phyloP scores from a whole-genome alignment of 2,329 filamentous ascomycete species.

The Microascus cirrosus region DNA sequence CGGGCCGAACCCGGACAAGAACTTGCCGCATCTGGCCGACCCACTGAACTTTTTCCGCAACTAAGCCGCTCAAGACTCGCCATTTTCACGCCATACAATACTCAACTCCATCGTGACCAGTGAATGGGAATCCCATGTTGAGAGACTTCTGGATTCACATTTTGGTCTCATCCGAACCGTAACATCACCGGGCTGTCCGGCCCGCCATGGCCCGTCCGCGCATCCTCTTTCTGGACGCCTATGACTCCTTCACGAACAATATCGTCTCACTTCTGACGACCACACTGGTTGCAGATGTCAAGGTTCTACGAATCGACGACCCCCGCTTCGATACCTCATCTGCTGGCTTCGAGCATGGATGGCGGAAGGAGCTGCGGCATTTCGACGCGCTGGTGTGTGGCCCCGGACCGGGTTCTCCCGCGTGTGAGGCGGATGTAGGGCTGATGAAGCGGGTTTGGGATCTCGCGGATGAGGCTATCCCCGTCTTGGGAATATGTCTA shows the following conservation, averaged over 20 bases:
- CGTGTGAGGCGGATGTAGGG: constrained; percentile 64
- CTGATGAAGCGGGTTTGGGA: constrained; percentile 69
- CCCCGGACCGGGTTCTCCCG: constrained; percentile 78
- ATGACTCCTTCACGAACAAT: constrained; percentile 95
- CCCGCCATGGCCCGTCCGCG: constrained; percentile 20
- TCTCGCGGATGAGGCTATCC: constrained; percentile 50
- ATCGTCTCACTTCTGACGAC: constrained; percentile 73
- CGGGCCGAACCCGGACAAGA: background rate
- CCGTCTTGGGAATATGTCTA: constrained; percentile 79
- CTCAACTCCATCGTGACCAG: background rate
- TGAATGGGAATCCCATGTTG: background rate
- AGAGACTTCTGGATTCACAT: background rate
- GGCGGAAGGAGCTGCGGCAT: constrained; percentile 37
- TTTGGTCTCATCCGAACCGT: background rate
- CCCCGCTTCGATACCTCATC: constrained; percentile 29
- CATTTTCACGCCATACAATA: background rate
- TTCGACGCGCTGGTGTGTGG: constrained; percentile 86
- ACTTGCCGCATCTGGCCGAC: background rate
- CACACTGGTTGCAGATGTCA: constrained; percentile 53
- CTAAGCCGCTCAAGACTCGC: background rate
- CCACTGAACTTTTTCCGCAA: background rate
- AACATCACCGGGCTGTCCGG: background rate
- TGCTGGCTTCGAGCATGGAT: constrained; percentile 27
- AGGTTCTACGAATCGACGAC: constrained; percentile 59
- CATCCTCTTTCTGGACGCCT: constrained; percentile 87